Base-by-base conservation (phyloP, 2,329 filamentous ascomycete species). In the Cercospora nicotianae region DNA sequence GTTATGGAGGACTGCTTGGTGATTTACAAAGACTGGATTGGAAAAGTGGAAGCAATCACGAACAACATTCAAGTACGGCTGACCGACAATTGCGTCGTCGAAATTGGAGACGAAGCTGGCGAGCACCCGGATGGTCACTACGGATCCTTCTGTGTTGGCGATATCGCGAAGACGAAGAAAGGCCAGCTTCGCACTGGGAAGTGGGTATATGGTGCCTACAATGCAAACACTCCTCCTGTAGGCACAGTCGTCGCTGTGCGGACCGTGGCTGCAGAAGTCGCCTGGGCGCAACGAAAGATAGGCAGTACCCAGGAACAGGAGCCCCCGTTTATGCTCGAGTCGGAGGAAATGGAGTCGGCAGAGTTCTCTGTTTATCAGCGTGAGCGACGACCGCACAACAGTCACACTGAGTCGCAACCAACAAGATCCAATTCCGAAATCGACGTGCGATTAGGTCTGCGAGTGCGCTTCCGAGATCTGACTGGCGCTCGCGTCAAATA, bases 401-500 rank as follows among this genome's bases (percentile, higher is more conserved):
- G 18, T 5, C 8, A 20, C 13, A 36, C 9, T 9, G 30, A 30
- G 36, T 23, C 42, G 13, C 42, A 31, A 9, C 13, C 48, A 23
- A 77, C 75, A 3, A 69, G 75, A 20, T 79, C 79, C 9, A 74
- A 78, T 51, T 76, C 77, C 2, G 76, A 78, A 55, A 72, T 78
- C 5, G 77, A 77, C 53, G 70, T 72, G 28, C 73, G 69, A 63
- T 73, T 78, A 4, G 73, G 74, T 4, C 62, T 74, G 8, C 72
- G 76, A n/a, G 85, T 89, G 6, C 80, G 82, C 23, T 89, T 89
- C 78, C 83, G 82, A 64, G 85, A 89, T 72, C 74, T 84, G 2
- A 75, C 80, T 1, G 80, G 74, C 45, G 86, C 86, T 5, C 80
- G 81, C 26, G 75, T 80, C 42, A 88, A 87, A 71, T 88, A 88